These are phyloP conservation scores for Citrullus colocynthis DNA, from an alignment of 306 rosid species.

Conservation along the genomic window DNA sequence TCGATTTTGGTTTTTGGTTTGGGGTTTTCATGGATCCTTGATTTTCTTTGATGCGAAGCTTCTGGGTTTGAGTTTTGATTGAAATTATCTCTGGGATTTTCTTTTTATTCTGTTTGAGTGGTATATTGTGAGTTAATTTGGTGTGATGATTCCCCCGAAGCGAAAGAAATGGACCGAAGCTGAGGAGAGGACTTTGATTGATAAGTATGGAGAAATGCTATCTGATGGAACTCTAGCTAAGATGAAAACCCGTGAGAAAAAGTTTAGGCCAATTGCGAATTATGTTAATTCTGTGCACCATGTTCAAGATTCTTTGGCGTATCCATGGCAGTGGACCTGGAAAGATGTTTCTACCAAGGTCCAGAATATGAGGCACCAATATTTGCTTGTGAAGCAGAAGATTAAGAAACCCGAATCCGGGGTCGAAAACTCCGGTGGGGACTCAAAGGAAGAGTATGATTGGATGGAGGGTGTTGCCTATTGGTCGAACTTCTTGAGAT, in stretches of 20 bases:
- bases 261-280: slow-evolving; percentile 78
- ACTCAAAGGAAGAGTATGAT: slow-evolving; percentile 58
- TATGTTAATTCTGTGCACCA: slow-evolving; percentile 72
- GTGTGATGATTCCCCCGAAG: slow-evolving; percentile 58
- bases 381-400: slow-evolving; percentile 89
- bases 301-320: slow-evolving; percentile 51
- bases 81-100: slow-evolving; percentile 17
- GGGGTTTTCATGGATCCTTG: slow-evolving; percentile 7
- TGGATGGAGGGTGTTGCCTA: slow-evolving; percentile 80
- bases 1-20: slow-evolving; percentile 6
- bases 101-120: background rate
- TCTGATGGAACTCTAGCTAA: slow-evolving; percentile 66
- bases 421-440: slow-evolving; percentile 26
- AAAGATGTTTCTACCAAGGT: slow-evolving; percentile 95
- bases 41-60: slow-evolving; percentile 22
- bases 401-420: slow-evolving; percentile 58
- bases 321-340: slow-evolving; percentile 97
- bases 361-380: slow-evolving; percentile 97
- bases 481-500: slow-evolving; percentile 92
- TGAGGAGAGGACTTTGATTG: slow-evolving; percentile 86
- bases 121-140: slow-evolving; percentile 1
- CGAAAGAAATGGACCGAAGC: slow-evolving; percentile 98
- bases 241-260: slow-evolving; percentile 92
- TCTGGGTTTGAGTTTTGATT: slow-evolving; percentile 3
- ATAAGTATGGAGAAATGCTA: slow-evolving; percentile 76